phyloP scores from a whole-genome alignment of 139 green algal genomes.

The Nannochloris sp. region DNA sequence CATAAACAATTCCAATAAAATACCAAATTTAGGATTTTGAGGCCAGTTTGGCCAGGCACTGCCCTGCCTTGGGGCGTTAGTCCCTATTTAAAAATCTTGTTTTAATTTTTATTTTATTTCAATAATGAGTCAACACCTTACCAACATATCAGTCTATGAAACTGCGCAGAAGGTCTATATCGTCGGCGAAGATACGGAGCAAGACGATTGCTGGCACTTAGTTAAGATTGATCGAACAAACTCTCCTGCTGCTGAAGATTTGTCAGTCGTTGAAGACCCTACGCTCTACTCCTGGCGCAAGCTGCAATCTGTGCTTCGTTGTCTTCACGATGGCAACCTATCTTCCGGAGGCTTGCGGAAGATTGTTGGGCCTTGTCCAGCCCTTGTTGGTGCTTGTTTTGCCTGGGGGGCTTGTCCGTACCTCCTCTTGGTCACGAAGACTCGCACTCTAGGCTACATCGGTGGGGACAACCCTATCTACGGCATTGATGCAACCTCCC shows the following conservation, averaged over 20 bases:
- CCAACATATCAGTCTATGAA: too few species aligned
- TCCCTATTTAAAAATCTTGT: too few species aligned
- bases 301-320: slow-evolving; percentile 32
- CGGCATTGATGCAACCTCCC: slow-evolving; percentile 59
- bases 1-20: too few species aligned
- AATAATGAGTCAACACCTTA: too few species aligned
- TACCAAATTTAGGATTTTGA: too few species aligned
- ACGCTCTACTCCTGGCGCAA: slow-evolving; percentile 45
- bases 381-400: slow-evolving; percentile 64
- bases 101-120: too few species aligned
- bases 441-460: slow-evolving; percentile 59
- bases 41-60: too few species aligned
- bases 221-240: slow-evolving; percentile 41
- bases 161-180: neutral
- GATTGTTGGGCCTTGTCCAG: slow-evolving; percentile 45
- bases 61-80: too few species aligned
- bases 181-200: neutral
- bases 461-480: slow-evolving; percentile 68
- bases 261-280: slow-evolving; percentile 50
- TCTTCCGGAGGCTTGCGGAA: slow-evolving; percentile 42
- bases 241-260: neutral
- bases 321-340: slow-evolving; percentile 37
- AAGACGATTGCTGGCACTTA: slow-evolving; percentile 19
- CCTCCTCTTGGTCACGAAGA: slow-evolving; percentile 77
- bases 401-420: slow-evolving; percentile 62